phyloP scores from a whole-genome alignment of 1,284 basidiomycete genomes.

The Leccinum fuscescens region DNA sequence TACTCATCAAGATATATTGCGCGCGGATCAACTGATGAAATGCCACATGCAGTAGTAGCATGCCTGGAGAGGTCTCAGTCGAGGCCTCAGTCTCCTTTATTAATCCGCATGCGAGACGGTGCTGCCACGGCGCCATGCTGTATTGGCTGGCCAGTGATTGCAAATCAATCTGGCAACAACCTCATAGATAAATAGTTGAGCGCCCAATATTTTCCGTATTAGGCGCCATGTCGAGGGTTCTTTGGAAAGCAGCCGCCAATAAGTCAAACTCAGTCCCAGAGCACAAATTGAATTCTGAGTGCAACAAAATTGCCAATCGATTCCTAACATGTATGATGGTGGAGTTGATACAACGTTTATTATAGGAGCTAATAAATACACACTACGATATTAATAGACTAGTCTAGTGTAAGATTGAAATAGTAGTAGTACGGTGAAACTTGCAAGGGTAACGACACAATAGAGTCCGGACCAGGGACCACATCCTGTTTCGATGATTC shows the following conservation, averaged over 20 bases:
- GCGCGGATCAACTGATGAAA: not conserved
- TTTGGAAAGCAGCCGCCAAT: slow-evolving; percentile 1
- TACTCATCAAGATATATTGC: not conserved
- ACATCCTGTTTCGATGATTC: slow-evolving; percentile 1
- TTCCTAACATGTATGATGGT: not conserved
- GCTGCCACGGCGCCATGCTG: slow-evolving; percentile 13
- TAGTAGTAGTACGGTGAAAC: slow-evolving; percentile 3
- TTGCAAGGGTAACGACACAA: not conserved
- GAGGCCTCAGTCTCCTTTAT: not conserved
- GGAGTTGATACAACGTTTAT: not conserved
- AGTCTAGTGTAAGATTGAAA: not conserved
- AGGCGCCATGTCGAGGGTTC: not conserved
- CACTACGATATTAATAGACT: not conserved
- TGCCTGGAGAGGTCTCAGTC: not conserved
- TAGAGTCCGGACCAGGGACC: not conserved
- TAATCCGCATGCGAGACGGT: not conserved
- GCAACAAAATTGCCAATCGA: not conserved
- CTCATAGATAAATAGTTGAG: not conserved
- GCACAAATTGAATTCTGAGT: not conserved
- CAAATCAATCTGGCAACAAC: not conserved
- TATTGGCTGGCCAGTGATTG: not conserved
- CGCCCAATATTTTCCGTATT: slow-evolving; percentile 1
- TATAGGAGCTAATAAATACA: not conserved
- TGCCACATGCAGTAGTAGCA: not conserved
- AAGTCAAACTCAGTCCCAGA: not conserved